A percentile compares a stretch with the other conserved stretches of the same genome.
Conservation (phyloP, 2,329 filamentous ascomycete genomes). For the Sporothrix pseudoabietina region DNA sequence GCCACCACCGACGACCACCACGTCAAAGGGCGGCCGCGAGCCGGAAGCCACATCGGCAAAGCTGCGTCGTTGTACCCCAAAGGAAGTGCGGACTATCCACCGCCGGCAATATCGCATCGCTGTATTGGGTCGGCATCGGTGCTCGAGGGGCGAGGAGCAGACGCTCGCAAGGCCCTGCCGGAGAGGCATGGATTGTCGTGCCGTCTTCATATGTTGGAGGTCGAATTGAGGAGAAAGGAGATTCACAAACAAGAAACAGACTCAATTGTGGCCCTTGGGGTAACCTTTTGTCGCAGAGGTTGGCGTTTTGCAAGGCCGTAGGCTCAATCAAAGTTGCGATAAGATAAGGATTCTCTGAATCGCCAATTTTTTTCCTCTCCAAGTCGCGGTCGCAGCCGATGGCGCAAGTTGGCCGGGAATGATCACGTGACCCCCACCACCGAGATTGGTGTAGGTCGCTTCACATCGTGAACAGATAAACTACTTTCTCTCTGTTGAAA, state of each 20-base stretch:
- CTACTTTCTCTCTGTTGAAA: neutral
- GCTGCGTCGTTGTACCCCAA: neutral
- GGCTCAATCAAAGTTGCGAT: slow-evolving; percentile 1
- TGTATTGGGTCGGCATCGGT: neutral
- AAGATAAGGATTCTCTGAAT: neutral
- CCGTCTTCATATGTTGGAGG: neutral
- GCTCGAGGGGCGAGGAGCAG: neutral
- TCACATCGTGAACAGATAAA: neutral
- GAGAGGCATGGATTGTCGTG: slow-evolving; percentile 17
- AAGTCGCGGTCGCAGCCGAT: neutral
- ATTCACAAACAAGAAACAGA: neutral
- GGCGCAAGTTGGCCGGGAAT: neutral
- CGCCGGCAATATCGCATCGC: neutral
- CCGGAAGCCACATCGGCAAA: slow-evolving; percentile 32
- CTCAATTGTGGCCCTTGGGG: no score
- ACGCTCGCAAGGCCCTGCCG: slow-evolving; percentile 20
- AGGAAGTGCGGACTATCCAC: neutral
- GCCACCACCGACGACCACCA: slow-evolving; percentile 92
- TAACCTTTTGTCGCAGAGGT: neutral
- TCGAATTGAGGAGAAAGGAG: neutral
- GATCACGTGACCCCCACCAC: neutral
- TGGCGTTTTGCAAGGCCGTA: neutral
- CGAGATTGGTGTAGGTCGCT: neutral
- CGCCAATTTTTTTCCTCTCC: slow-evolving; percentile 2
- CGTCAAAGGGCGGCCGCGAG: slow-evolving; percentile 66